Conservation (phyloP, 2,329 filamentous ascomycete genomes). For the Calonectria fujianensis region DNA sequence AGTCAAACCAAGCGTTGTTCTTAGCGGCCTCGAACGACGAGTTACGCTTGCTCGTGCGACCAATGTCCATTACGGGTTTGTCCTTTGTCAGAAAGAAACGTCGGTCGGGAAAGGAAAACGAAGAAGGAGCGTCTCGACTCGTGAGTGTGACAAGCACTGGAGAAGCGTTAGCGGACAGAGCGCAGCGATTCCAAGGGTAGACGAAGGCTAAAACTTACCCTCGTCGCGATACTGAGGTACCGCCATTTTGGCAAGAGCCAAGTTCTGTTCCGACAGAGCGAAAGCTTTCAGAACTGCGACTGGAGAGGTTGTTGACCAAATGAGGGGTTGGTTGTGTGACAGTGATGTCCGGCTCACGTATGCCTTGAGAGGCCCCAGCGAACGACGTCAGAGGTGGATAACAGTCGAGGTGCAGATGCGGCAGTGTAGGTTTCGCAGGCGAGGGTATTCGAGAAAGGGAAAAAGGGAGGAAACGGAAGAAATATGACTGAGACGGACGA, state of each 20-base stretch:
- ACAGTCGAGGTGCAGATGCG: constrained; percentile 29
- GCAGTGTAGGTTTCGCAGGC: constrained; percentile 10
- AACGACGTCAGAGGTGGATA: constrained; percentile 46
- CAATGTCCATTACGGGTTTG: constrained; percentile 60
- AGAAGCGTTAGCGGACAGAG: constrained; percentile 40
- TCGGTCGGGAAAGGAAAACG: constrained; percentile 53
- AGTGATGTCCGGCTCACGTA: constrained; percentile 43
- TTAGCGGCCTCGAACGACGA: constrained; percentile 56
- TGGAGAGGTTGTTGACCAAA: constrained; percentile 35
- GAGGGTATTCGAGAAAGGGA: neutral
- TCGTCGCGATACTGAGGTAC: constrained; percentile 53
- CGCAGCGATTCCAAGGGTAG: neutral
- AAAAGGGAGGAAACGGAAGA: neutral
- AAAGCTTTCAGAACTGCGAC: constrained; percentile 22
- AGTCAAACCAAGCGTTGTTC: constrained; percentile 81
- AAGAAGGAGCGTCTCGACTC: constrained; percentile 47
- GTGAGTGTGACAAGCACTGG: constrained; percentile 59
- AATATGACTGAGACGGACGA: neutral
- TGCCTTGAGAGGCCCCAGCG: constrained; percentile 38
- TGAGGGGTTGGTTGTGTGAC: constrained; percentile 46
- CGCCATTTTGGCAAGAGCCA: constrained; percentile 44
- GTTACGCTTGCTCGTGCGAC: constrained; percentile 67
- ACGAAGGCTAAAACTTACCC: constrained; percentile 42
- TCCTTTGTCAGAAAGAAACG: constrained; percentile 58
- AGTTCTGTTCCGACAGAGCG: constrained; percentile 11